Evolutionary conservation across 352 stramenopile genomes (phyloP), one percentile per base, ranked within the genome.

Genomic region (Phytophthora aleatoria): DNA sequence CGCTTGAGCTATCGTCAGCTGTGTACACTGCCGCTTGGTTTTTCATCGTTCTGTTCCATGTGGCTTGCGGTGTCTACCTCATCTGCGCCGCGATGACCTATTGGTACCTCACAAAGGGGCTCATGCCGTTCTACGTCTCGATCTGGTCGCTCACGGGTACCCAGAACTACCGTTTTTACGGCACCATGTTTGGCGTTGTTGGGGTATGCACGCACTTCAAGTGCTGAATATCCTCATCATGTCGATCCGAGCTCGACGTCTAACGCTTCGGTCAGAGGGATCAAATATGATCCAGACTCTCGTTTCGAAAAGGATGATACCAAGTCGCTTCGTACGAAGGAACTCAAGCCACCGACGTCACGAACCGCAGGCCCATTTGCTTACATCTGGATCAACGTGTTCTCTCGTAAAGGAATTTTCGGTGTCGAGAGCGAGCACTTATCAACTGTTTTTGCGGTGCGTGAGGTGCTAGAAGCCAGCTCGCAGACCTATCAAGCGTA

Each of bases 401-500:
- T 68, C 38, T 68, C 53, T 0, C 52, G 45, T 30, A 28, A 44
- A 41, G 61, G 53, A 2, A 16, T 67, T 15, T 70, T 70, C n/a
- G 71, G 55, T 4, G 62, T 74, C 43, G 54, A 74, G 15, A 76
- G 63, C 13, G 57, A 69, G 41, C 61, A 64, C 45, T 76, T 79
- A 30, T 60, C 61, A 3, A 63, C 50, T 8, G 52, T 71, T 9
- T 76, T 67, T 26, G 31, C 56, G 0, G 4, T 54, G 5, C 67
- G 64, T 15, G 67, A 72, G 26, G 26, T 64, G 16, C 27, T 79
- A 15, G 55, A 62, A 56, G 33, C 70, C 12, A 56, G 33, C 30
- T 64, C 60, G 8, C 63, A 79, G 43, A 73, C 68, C 5, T 74
- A 68, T 43, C 67, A 79, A 50, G 55, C 59, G 3, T 67, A 74